Evolutionary conservation across 2,329 filamentous ascomycete species (phyloP).

Genomic region (Zymoseptoria tritici): DNA sequence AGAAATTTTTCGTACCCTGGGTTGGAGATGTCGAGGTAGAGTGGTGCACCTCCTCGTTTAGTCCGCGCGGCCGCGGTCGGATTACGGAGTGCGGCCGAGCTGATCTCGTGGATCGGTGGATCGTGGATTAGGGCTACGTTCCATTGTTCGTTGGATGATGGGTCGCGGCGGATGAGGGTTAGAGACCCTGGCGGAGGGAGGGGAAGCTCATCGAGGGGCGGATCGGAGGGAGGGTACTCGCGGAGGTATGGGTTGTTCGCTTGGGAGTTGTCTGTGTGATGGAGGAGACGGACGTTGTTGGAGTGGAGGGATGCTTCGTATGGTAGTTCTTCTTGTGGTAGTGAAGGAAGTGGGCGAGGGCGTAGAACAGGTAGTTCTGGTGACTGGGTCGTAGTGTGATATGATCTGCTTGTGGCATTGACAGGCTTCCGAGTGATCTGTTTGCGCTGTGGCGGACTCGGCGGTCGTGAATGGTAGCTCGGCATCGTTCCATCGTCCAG

Average conservation of each 20-base stretch:
- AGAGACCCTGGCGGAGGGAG: slow-evolving; percentile 24
- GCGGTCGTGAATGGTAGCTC: neutral
- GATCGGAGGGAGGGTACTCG: slow-evolving; percentile 7
- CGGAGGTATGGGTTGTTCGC: slow-evolving; percentile 21
- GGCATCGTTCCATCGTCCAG: slow-evolving; percentile 8
- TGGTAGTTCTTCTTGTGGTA: slow-evolving; percentile 17
- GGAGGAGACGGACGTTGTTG: slow-evolving; percentile 18
- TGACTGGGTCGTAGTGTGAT: neutral
- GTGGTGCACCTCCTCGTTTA: slow-evolving; percentile 35
- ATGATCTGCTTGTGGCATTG: neutral
- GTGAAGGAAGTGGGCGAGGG: slow-evolving; percentile 20
- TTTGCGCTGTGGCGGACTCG: slow-evolving; percentile 8
- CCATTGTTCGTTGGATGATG: slow-evolving; percentile 43
- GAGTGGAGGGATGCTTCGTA: slow-evolving; percentile 16
- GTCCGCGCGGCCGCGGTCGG: slow-evolving; percentile 22
- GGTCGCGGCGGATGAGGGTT: slow-evolving; percentile 46
- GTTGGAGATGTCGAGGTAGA: slow-evolving; percentile 51
- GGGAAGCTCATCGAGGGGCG: slow-evolving; percentile 5
- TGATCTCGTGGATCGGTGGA: slow-evolving; percentile 37
- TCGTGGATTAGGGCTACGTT: slow-evolving; percentile 45
- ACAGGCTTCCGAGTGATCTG: slow-evolving; percentile 22
- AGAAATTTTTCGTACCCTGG: slow-evolving; percentile 54
- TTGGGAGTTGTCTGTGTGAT: slow-evolving; percentile 14
- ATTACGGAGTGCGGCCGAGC: slow-evolving; percentile 34
- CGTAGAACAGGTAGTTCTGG: slow-evolving; percentile 17